Conservation (phyloP, 352 stramenopile species). For the Achlya hypogyna region DNA sequence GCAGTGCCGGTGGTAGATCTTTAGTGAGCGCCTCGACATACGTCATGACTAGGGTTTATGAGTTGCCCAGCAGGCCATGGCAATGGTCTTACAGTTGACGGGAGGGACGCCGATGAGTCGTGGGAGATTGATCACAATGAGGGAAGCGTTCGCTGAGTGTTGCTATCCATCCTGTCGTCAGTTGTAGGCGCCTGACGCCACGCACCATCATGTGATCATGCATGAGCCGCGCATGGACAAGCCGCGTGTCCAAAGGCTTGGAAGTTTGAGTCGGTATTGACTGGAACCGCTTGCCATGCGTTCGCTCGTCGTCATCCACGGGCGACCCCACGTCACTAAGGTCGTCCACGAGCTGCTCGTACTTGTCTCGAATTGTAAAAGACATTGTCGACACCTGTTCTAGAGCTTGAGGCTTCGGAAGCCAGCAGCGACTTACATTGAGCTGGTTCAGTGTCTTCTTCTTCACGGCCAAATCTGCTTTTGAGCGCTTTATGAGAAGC, state of each 20-base stretch:
- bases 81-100: background rate
- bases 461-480: conserved; percentile 20
- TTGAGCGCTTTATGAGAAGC: conserved; percentile 12
- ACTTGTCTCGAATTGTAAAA: conserved; percentile 6
- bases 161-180: background rate
- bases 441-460: background rate
- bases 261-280: background rate
- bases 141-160: conserved; percentile 3
- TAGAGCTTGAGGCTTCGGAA: background rate
- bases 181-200: background rate
- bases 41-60: conserved; percentile 9
- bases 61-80: background rate
- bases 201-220: background rate
- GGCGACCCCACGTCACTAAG: conserved; percentile 11
- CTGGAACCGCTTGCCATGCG: background rate
- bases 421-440: background rate
- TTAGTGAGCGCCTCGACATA: conserved; percentile 18
- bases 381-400: conserved; percentile 16
- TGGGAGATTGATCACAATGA: conserved; percentile 15
- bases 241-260: background rate
- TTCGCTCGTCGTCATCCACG: background rate
- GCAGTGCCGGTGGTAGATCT: background rate
- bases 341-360: conserved; percentile 7
- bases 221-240: conserved; percentile 2
- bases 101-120: conserved; percentile 13